Percentiles rank a stretch among this genome's conserved stretches.
These are phyloP conservation scores for Globisporangium megalacanthum DNA, from an alignment of 352 stramenopile species.

Conservation along the genomic window DNA sequence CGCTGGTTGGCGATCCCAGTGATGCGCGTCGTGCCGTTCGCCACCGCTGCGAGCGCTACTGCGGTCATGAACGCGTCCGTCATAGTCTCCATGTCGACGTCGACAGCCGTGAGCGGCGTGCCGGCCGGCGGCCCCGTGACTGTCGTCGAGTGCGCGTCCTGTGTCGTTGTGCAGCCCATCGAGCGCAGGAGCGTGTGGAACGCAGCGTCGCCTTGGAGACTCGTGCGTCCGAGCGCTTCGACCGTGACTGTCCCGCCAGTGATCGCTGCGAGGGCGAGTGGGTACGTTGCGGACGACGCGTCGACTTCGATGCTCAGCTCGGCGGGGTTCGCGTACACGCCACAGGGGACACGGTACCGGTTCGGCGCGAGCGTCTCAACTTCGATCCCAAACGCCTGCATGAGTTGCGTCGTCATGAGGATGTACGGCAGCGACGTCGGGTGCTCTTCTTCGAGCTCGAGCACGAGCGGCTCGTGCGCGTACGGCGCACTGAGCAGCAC, in stretches of 20 bases:
- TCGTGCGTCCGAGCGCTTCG: conserved; percentile 90
- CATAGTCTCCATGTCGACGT: conserved; percentile 97
- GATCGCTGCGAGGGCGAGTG: conserved; percentile 95
- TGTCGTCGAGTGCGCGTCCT: conserved; percentile 59
- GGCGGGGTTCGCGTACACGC: conserved; percentile 64
- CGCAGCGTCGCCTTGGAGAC: conserved; percentile 93
- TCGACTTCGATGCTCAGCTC: conserved; percentile 92
- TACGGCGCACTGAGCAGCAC: conserved; percentile 95
- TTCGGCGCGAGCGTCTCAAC: conserved; percentile 88
- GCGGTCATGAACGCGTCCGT: conserved; percentile 98
- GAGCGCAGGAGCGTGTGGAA: conserved; percentile 87
- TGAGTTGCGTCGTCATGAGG: conserved; percentile 92
- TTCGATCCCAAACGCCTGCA: conserved; percentile 94
- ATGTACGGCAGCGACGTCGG: conserved; percentile 97
- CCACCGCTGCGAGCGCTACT: conserved; percentile 92
- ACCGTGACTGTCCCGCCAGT: conserved; percentile 93
- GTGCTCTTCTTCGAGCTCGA: conserved; percentile 94
- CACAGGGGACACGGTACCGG: conserved; percentile 63
- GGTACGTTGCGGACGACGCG: conserved; percentile 95
- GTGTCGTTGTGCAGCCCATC: conserved; percentile 74
- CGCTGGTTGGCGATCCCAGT: conserved; percentile 98
- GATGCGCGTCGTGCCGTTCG: conserved; percentile 94
- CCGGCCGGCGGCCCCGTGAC: conserved; percentile 70
- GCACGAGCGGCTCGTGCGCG: conserved; percentile 58
- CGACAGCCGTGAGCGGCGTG: conserved; percentile 74